Evolutionary conservation across 257 asterid species (phyloP).

Genomic region (Nicotiana noctiflora): DNA sequence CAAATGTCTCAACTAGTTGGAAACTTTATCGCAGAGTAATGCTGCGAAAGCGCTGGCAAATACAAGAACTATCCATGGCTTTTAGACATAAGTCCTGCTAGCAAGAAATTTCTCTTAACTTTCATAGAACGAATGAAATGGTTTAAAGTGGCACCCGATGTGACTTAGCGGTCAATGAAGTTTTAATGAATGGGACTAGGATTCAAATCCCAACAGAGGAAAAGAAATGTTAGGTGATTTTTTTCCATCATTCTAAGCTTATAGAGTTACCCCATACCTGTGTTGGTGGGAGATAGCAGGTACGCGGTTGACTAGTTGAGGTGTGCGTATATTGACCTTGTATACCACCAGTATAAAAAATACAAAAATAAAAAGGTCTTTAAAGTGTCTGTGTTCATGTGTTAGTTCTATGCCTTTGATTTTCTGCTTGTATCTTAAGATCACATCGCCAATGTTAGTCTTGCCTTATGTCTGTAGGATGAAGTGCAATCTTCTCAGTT

Average conservation of each 20-base stretch:
- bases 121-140: not conserved
- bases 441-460: not conserved
- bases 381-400: not conserved
- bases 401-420: not conserved
- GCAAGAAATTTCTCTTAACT: not conserved
- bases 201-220: not conserved
- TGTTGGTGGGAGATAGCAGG: too few species aligned
- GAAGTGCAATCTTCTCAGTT: constrained; percentile 38
- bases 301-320: not conserved
- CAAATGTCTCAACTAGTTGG: constrained; percentile 1
- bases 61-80: not conserved
- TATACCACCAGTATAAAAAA: not conserved
- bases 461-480: constrained; percentile 34
- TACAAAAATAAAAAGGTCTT: not conserved
- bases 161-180: not conserved
- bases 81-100: not conserved
- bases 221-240: not conserved
- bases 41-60: not conserved
- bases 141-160: not conserved
- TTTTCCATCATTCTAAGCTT: not conserved
- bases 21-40: not conserved
- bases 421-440: not conserved
- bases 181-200: not conserved
- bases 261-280: not conserved
- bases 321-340: not conserved